Conservation (phyloP, 1,284 basidiomycete species). For the Ganoderma leucocontextum region DNA sequence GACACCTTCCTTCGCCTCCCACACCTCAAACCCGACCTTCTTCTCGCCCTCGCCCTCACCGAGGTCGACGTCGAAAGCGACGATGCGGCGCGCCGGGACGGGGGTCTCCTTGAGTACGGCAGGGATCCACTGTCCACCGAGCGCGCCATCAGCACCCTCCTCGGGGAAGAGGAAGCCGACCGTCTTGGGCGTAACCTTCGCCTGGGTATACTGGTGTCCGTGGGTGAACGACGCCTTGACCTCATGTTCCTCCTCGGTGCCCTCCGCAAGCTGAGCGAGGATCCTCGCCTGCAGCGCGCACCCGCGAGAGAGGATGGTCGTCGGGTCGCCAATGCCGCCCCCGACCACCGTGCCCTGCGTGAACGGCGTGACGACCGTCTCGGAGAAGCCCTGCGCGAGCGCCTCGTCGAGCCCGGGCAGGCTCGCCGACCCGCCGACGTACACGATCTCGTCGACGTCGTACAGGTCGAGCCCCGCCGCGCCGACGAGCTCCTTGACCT, state of each 20-base stretch:
- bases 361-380: slow-evolving; percentile 73
- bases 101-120: slow-evolving; percentile 79
- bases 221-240: slow-evolving; percentile 61
- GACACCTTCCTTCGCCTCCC: slow-evolving; percentile 87
- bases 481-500: slow-evolving; percentile 70
- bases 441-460: slow-evolving; percentile 91
- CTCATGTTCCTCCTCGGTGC: slow-evolving; percentile 58
- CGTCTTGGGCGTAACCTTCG: slow-evolving; percentile 69
- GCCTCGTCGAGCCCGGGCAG: slow-evolving; percentile 87
- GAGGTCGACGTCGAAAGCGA: slow-evolving; percentile 75
- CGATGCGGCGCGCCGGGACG: slow-evolving; percentile 78
- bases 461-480: slow-evolving; percentile 75
- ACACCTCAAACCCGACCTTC: slow-evolving; percentile 81
- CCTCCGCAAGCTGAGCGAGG: slow-evolving; percentile 56
- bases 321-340: slow-evolving; percentile 82
- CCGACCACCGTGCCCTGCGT: slow-evolving; percentile 70
- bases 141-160: slow-evolving; percentile 50
- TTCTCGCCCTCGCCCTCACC: slow-evolving; percentile 55
- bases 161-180: slow-evolving; percentile 87
- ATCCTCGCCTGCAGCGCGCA: slow-evolving; percentile 88
- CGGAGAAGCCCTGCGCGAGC: slow-evolving; percentile 75
- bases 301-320: slow-evolving; percentile 89
- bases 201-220: slow-evolving; percentile 53
- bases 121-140: slow-evolving; percentile 72
- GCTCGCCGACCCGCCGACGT: slow-evolving; percentile 89